A percentile compares a stretch with the other conserved stretches of the same genome.
phyloP scores from a whole-genome alignment of 352 stramenopile species.

The Pythium insidiosum region DNA sequence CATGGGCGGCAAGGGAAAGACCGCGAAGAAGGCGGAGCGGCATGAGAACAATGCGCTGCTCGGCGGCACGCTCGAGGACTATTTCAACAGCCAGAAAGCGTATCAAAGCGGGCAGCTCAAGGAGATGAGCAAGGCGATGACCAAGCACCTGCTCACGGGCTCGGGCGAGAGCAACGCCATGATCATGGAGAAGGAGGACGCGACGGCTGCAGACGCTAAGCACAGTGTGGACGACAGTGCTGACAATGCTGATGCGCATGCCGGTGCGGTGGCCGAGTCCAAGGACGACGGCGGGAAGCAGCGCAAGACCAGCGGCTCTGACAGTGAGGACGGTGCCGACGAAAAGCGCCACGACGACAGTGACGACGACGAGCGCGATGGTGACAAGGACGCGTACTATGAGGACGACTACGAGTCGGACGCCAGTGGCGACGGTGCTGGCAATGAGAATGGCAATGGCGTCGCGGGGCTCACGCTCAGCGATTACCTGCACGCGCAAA shows the following conservation, averaged over 20 bases:
- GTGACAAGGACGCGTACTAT: slow-evolving; percentile 17
- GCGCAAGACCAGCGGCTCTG: neutral
- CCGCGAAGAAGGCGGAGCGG: slow-evolving; percentile 13
- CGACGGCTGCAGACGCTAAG: neutral
- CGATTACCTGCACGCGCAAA: slow-evolving; percentile 49
- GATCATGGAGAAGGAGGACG: slow-evolving; percentile 25
- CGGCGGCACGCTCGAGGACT: slow-evolving; percentile 28
- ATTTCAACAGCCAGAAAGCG: slow-evolving; percentile 27
- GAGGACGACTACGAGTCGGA: slow-evolving; percentile 44
- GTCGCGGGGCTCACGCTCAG: slow-evolving; percentile 42
- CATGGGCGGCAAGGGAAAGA: slow-evolving; percentile 20
- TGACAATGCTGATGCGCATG: neutral
- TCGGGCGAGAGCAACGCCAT: slow-evolving; percentile 41
- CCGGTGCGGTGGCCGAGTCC: neutral
- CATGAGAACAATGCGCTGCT: slow-evolving; percentile 20
- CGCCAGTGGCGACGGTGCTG: slow-evolving; percentile 6
- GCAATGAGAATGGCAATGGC: slow-evolving; percentile 5
- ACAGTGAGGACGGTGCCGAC: neutral
- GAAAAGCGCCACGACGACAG: slow-evolving; percentile 5
- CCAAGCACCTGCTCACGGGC: slow-evolving; percentile 49
- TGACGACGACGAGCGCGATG: slow-evolving; percentile 1
- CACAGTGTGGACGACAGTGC: neutral
- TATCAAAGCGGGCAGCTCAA: slow-evolving; percentile 19
- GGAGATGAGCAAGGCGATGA: slow-evolving; percentile 26
- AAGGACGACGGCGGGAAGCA: neutral